phyloP scores from a whole-genome alignment of 2,329 filamentous ascomycete species.

The Ophiobolus disseminans region DNA sequence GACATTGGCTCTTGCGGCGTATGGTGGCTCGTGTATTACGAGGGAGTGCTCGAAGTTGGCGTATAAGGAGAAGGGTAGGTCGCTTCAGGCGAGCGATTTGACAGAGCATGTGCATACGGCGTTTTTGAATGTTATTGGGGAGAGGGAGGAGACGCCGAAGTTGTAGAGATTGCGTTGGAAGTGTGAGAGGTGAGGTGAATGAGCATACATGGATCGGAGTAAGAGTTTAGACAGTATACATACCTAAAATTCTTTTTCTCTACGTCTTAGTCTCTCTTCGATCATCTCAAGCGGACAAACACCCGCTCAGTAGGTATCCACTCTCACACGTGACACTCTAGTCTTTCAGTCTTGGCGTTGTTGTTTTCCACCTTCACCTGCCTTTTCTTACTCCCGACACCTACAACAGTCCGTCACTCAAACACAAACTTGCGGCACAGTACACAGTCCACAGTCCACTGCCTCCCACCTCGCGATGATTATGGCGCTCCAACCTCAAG shows the following conservation, averaged over 20 bases:
- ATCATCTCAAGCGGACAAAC: neutral
- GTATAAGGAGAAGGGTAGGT: slow-evolving; percentile 83
- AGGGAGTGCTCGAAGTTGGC: slow-evolving; percentile 88
- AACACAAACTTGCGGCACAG: too few relatives aligned
- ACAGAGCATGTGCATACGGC: slow-evolving; percentile 87
- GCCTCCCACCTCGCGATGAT: too few relatives aligned
- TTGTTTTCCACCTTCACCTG: too few relatives aligned
- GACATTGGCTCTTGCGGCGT: slow-evolving; percentile 77
- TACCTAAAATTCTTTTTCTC: too few relatives aligned
- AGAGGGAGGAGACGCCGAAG: slow-evolving; percentile 51
- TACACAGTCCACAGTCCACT: too few relatives aligned
- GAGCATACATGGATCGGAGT: neutral
- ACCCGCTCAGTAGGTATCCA: too few relatives aligned
- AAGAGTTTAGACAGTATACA: neutral
- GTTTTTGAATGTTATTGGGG: slow-evolving; percentile 81
- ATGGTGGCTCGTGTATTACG: slow-evolving; percentile 85
- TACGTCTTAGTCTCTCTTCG: neutral
- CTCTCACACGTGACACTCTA: too few relatives aligned
- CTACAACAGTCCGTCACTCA: too few relatives aligned
- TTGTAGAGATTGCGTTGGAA: slow-evolving; percentile 22
- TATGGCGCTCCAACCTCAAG: too few relatives aligned
- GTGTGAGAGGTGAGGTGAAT: neutral
- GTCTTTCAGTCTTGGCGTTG: too few relatives aligned
- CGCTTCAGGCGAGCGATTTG: slow-evolving; percentile 89
- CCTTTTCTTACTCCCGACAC: too few relatives aligned